Percentiles rank a stretch among this genome's conserved stretches.
Conservation (phyloP, 1,139 yeast genomes). For the Sugiyamaella sp. region DNA sequence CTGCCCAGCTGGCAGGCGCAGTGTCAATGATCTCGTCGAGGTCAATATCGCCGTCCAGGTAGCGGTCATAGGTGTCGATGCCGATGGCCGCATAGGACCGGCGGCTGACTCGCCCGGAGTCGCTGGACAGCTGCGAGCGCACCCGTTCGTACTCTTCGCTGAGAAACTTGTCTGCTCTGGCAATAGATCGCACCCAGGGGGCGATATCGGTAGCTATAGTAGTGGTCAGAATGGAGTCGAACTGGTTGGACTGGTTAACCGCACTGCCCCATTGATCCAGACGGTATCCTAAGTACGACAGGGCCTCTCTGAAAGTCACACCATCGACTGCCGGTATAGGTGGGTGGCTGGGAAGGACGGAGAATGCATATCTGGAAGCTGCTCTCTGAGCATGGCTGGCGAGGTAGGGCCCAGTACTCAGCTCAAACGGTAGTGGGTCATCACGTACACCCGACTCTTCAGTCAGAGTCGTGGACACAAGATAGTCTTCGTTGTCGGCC, state of each 20-base stretch:
- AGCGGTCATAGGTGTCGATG: conserved; percentile 29
- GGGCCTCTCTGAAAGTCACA: conserved; percentile 29
- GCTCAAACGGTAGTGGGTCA: conserved; percentile 29
- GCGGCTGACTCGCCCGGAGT: conserved; percentile 27
- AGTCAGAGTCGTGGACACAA: conserved; percentile 22
- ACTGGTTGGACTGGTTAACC: conserved; percentile 20
- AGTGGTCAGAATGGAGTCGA: conserved; percentile 27
- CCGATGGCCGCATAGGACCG: conserved; percentile 36
- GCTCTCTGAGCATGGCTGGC: neutral
- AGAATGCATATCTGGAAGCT: neutral
- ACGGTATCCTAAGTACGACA: conserved; percentile 28
- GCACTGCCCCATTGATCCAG: conserved; percentile 19
- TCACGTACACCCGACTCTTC: conserved; percentile 23
- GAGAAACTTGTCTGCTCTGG: conserved; percentile 30
- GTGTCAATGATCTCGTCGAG: conserved; percentile 29
- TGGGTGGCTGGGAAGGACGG: neutral
- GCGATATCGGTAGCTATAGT: conserved; percentile 33
- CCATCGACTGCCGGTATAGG: conserved; percentile 18
- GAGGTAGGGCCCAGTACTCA: conserved; percentile 20
- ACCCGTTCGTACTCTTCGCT: neutral
- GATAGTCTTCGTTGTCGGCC: conserved; percentile 22
- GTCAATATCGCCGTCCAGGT: conserved; percentile 29
- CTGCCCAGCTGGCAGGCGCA: conserved; percentile 17
- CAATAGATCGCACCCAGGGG: conserved; percentile 39
- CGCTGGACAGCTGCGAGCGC: conserved; percentile 6